Evolutionary conservation across 2,329 filamentous ascomycete species (phyloP).

Genomic region (Colletotrichum sp.): DNA sequence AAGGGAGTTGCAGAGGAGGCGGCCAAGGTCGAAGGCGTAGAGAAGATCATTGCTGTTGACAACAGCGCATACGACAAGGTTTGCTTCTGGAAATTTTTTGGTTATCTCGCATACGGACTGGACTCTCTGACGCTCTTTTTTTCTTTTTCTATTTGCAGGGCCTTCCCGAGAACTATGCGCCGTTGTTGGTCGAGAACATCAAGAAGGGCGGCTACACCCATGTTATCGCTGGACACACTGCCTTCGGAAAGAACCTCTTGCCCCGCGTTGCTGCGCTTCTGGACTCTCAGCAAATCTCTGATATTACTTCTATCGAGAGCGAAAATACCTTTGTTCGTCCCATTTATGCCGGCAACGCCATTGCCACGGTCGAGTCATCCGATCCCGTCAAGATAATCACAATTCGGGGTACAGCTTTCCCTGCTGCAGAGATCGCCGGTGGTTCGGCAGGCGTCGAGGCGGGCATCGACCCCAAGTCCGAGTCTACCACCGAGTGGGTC

Average conservation of each 20-base stretch:
- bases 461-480: slow-evolving; percentile 81
- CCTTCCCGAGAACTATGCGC: slow-evolving; percentile 92
- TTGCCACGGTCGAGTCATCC: slow-evolving; percentile 90
- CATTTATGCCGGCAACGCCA: slow-evolving; percentile 97
- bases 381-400: slow-evolving; percentile 90
- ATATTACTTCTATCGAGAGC: slow-evolving; percentile 84
- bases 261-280: slow-evolving; percentile 90
- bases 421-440: slow-evolving; percentile 72
- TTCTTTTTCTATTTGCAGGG: slow-evolving; percentile 57
- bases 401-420: slow-evolving; percentile 91
- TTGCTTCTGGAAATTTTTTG: background rate
- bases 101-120: background rate
- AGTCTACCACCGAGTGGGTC: slow-evolving; percentile 82
- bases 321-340: slow-evolving; percentile 96
- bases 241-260: slow-evolving; percentile 95
- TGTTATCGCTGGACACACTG: slow-evolving; percentile 87
- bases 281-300: slow-evolving; percentile 91
- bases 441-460: slow-evolving; percentile 80
- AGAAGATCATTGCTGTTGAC: slow-evolving; percentile 90
- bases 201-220: slow-evolving; percentile 95
- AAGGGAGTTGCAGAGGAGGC: slow-evolving; percentile 81
- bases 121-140: background rate
- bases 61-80: slow-evolving; percentile 94
- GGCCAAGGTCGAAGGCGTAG: slow-evolving; percentile 86
- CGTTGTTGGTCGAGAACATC: slow-evolving; percentile 92